These are phyloP conservation scores for Vigna angularis DNA, from an alignment of 306 rosid species.

Conservation along the genomic window DNA sequence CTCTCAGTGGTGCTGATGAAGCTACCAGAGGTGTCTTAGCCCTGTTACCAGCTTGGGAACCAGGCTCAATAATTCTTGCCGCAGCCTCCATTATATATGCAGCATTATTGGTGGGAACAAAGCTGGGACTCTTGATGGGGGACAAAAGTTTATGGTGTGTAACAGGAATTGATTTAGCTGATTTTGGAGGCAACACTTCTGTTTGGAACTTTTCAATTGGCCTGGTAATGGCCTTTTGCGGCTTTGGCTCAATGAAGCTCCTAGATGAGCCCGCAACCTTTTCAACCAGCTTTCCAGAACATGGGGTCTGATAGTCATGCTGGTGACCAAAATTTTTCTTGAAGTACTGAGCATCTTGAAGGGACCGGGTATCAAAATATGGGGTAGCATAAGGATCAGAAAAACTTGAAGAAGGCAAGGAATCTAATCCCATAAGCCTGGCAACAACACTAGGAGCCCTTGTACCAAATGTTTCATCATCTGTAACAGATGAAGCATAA, in stretches of 20 bases:
- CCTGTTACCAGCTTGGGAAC: slow-evolving; percentile 62
- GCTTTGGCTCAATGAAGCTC: slow-evolving; percentile 61
- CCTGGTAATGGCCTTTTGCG: slow-evolving; percentile 61
- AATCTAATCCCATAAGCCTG: slow-evolving; percentile 94
- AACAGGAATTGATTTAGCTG: slow-evolving; percentile 86
- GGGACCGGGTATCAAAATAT: slow-evolving; percentile 73
- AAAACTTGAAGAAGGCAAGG: slow-evolving; percentile 71
- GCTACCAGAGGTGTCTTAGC: slow-evolving; percentile 58
- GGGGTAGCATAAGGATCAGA: slow-evolving; percentile 71
- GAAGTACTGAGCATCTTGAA: slow-evolving; percentile 61
- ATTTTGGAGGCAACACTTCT: slow-evolving; percentile 92
- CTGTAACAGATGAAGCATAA: slow-evolving; percentile 91
- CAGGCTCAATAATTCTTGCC: slow-evolving; percentile 84
- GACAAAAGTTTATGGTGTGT: slow-evolving; percentile 95
- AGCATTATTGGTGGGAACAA: slow-evolving; percentile 76
- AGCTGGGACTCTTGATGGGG: slow-evolving; percentile 85
- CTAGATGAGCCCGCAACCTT: slow-evolving; percentile 53
- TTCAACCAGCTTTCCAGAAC: slow-evolving; percentile 65
- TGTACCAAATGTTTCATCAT: slow-evolving; percentile 74
- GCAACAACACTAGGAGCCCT: slow-evolving; percentile 89
- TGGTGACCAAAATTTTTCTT: slow-evolving; percentile 59
- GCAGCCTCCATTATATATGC: slow-evolving; percentile 99
- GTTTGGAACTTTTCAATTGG: slow-evolving; percentile 94
- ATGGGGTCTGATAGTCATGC: slow-evolving; percentile 58
- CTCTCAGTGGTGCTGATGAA: slow-evolving; percentile 77